Percentiles rank a stretch among this genome's conserved stretches.
phyloP scores from a whole-genome alignment of 805 yeast species.

The Yarrowia porcina region DNA sequence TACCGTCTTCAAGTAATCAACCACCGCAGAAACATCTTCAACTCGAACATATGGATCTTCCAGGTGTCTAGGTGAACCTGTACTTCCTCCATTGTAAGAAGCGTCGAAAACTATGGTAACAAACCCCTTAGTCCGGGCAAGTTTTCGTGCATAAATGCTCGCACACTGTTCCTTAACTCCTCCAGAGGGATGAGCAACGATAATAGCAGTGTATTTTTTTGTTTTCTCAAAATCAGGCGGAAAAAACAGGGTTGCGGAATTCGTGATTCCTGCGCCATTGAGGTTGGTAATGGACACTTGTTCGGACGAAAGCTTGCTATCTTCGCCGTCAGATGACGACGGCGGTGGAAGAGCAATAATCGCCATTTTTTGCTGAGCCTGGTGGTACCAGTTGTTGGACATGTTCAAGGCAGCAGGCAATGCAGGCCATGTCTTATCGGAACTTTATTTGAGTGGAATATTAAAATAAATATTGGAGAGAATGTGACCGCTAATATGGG shows the following conservation, averaged over 20 bases:
- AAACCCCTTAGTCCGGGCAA: slow-evolving; percentile 24
- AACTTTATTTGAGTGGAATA: neutral
- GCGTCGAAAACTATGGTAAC: slow-evolving; percentile 28
- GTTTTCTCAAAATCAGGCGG: slow-evolving; percentile 22
- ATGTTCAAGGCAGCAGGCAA: neutral
- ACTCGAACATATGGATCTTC: slow-evolving; percentile 28
- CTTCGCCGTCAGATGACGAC: neutral
- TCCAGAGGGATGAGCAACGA: slow-evolving; percentile 27
- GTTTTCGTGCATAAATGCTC: slow-evolving; percentile 23
- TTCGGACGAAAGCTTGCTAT: neutral
- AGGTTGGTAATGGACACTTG: neutral
- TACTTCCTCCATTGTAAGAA: slow-evolving; percentile 28
- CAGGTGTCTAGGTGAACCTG: slow-evolving; percentile 27
- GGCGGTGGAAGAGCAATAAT: neutral
- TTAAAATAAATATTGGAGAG: too few species aligned
- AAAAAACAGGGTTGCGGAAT: neutral
- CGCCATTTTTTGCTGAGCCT: neutral
- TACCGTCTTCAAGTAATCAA: slow-evolving; percentile 24
- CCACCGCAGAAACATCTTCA: slow-evolving; percentile 26
- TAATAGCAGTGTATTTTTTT: slow-evolving; percentile 27
- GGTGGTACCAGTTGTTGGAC: slow-evolving; percentile 4
- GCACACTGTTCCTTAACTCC: slow-evolving; percentile 30
- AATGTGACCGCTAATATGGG: too few species aligned
- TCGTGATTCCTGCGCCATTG: neutral
- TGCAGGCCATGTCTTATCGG: neutral